Evolutionary conservation across 768 basidiomycete species (phyloP).

Genomic region (Pisolithus tinctorius): DNA sequence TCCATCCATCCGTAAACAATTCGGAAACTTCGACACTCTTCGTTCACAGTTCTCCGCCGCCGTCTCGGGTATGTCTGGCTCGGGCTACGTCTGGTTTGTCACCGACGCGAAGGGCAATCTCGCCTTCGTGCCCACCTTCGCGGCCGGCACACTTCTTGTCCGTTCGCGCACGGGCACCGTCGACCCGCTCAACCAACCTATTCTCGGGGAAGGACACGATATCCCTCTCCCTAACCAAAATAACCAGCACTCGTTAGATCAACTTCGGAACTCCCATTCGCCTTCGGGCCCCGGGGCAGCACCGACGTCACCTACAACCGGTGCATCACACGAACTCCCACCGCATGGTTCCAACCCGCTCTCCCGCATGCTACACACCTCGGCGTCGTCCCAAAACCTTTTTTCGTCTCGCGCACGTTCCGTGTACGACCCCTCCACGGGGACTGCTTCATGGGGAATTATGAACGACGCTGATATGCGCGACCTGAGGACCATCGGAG

Average conservation of each 20-base stretch:
- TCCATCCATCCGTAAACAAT: conserved; percentile 30
- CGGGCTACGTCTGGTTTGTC: conserved; percentile 87
- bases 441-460: conserved; percentile 1
- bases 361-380: conserved; percentile 25
- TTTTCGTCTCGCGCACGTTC: conserved; percentile 21
- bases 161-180: conserved; percentile 42
- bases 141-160: conserved; percentile 82
- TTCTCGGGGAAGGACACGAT: conserved; percentile 23
- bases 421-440: conserved; percentile 16
- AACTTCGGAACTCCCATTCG: neutral
- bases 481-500: conserved; percentile 35
- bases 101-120: conserved; percentile 53
- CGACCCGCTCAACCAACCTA: conserved; percentile 16
- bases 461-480: conserved; percentile 12
- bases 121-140: conserved; percentile 81
- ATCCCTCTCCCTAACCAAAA: conserved; percentile 10
- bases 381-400: conserved; percentile 5
- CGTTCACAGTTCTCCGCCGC: conserved; percentile 74
- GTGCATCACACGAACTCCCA: conserved; percentile 27
- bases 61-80: conserved; percentile 69
- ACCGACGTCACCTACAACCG: conserved; percentile 39
- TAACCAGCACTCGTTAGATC: neutral
- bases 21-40: conserved; percentile 60
- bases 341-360: conserved; percentile 25
- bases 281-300: conserved; percentile 22